These are phyloP conservation scores for Penicillium verhagenii DNA, from an alignment of 495 filamentous ascomycete genomes.

Conservation along the genomic window DNA sequence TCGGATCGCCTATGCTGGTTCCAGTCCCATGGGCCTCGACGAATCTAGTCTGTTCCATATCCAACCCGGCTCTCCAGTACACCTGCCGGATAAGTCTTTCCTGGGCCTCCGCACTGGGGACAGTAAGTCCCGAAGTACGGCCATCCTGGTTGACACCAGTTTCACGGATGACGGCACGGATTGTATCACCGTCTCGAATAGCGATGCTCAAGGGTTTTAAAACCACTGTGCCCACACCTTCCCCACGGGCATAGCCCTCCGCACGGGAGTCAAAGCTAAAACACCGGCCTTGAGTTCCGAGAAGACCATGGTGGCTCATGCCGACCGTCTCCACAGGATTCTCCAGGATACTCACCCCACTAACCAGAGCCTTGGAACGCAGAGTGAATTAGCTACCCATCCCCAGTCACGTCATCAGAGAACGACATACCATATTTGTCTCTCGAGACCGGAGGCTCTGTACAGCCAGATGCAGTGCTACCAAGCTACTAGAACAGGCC, in stretches of 20 bases:
- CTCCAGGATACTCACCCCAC: constrained; percentile 9
- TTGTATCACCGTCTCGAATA: constrained; percentile 33
- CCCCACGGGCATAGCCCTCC: constrained; percentile 35
- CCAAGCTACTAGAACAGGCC: constrained; percentile 34
- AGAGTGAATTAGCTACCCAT: constrained; percentile 30
- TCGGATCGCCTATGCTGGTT: constrained; percentile 59
- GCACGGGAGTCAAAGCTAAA: constrained; percentile 37
- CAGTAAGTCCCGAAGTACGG: constrained; percentile 26
- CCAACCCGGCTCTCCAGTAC: constrained; percentile 48
- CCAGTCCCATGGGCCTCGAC: constrained; percentile 52
- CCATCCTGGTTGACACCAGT: constrained; percentile 46
- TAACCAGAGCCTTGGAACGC: constrained; percentile 32
- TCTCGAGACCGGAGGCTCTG: constrained; percentile 42
- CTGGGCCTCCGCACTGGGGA: constrained; percentile 58
- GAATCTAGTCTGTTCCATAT: constrained; percentile 13
- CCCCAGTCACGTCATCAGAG: constrained; percentile 47
- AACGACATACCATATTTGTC: constrained; percentile 31
- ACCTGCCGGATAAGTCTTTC: constrained; percentile 51
- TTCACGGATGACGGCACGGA: constrained; percentile 44
- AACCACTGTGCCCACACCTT: constrained; percentile 28
- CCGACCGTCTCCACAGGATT: constrained; percentile 14
- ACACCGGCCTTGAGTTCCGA: constrained; percentile 35
- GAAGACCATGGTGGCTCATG: constrained; percentile 15
- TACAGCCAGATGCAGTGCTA: constrained; percentile 44
- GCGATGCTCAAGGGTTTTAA: constrained; percentile 42